Conservation (phyloP, 805 yeast species). For the Ogataea pignaliae region DNA sequence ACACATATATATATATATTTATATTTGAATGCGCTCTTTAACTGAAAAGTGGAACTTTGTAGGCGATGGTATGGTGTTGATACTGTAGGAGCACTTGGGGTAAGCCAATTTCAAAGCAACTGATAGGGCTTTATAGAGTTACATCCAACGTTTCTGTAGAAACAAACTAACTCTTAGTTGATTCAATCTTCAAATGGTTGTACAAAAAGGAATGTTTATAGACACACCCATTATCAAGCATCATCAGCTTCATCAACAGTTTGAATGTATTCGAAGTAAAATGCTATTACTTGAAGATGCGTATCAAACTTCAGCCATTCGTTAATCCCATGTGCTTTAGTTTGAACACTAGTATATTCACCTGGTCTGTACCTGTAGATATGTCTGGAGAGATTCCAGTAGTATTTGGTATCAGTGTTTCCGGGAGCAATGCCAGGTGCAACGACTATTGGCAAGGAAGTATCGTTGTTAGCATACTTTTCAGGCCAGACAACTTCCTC, state of each 20-base stretch:
- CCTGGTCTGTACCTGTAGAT: conserved; percentile 56
- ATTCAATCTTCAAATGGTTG: too few relatives aligned
- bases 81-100: too few relatives aligned
- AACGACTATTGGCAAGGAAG: conserved; percentile 23
- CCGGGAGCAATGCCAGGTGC: conserved; percentile 53
- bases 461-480: conserved; percentile 4
- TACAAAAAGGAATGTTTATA: too few relatives aligned
- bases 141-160: too few relatives aligned
- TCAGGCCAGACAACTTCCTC: conserved; percentile 44
- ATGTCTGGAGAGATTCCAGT: conserved; percentile 51
- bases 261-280: conserved; percentile 45
- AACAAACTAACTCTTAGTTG: too few relatives aligned
- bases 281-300: conserved; percentile 53
- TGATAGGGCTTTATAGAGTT: too few relatives aligned
- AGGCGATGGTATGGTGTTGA: too few relatives aligned
- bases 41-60: too few relatives aligned
- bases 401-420: conserved; percentile 59
- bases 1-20: too few relatives aligned
- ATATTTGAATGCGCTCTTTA: too few relatives aligned
- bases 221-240: neutral
- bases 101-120: too few relatives aligned
- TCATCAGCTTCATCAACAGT: conserved; percentile 13
- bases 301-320: conserved; percentile 48
- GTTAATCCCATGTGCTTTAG: conserved; percentile 55
- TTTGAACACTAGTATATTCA: conserved; percentile 17